These are phyloP conservation scores for Podaxis mareebaensis DNA, from an alignment of 768 basidiomycete genomes.

Conservation along the genomic window DNA sequence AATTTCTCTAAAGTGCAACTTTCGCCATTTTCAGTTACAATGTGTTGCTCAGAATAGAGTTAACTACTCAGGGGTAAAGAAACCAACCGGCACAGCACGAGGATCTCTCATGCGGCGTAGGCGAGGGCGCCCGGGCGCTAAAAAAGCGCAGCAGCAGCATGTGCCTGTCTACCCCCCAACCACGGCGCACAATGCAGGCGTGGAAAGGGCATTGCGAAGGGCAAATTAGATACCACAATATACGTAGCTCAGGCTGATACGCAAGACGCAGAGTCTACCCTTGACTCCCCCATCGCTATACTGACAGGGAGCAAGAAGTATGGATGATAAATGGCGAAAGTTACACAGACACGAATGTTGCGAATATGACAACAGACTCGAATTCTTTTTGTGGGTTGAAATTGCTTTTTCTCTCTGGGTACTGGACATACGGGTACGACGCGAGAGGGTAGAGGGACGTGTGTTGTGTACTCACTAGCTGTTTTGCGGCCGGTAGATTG, in stretches of 20 bases:
- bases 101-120: background rate
- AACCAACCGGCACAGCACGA: background rate
- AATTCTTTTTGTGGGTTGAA: conserved; percentile 2
- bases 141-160: background rate
- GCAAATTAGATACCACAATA: conserved; percentile 15
- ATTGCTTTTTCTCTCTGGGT: conserved; percentile 18
- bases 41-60: conserved; percentile 6
- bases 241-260: conserved; percentile 22
- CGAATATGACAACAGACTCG: conserved; percentile 10
- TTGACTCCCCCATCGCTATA: conserved; percentile 2
- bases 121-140: conserved; percentile 2
- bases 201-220: conserved; percentile 2
- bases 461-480: conserved; percentile 68
- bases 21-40: conserved; percentile 13
- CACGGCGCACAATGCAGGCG: background rate
- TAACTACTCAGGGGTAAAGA: conserved; percentile 12
- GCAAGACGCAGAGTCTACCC: conserved; percentile 3
- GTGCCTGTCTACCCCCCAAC: background rate
- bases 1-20: conserved; percentile 14
- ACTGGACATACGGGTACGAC: conserved; percentile 28
- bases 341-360: conserved; percentile 20
- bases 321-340: conserved; percentile 23
- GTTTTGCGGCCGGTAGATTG: conserved; percentile 62
- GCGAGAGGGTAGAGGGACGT: conserved; percentile 26
- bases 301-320: background rate